These are phyloP conservation scores for Morella rubra DNA, from an alignment of 306 rosid genomes.

Conservation along the genomic window DNA sequence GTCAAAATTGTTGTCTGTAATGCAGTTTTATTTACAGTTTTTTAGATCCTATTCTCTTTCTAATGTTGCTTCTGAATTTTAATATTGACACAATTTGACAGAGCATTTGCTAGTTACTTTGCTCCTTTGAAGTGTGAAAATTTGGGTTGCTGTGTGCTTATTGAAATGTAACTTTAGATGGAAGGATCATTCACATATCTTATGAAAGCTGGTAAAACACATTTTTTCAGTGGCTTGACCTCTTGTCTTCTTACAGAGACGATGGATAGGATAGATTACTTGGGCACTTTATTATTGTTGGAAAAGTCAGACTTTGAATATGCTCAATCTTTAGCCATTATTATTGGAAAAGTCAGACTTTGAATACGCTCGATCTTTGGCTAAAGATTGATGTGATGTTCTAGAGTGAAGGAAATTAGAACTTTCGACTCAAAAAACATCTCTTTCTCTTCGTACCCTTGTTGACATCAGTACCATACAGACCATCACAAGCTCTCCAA, in stretches of 20 bases:
- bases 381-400: background rate
- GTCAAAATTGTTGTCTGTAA: slow-evolving; percentile 34
- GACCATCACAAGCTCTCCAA: background rate
- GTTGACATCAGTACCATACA: background rate
- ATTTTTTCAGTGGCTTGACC: background rate
- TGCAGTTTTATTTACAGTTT: background rate
- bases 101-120: background rate
- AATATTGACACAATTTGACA: background rate
- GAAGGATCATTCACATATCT: background rate
- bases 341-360: background rate
- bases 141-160: background rate
- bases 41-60: background rate
- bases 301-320: background rate
- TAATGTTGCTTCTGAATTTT: background rate
- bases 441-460: background rate
- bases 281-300: background rate
- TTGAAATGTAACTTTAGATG: slow-evolving; percentile 1
- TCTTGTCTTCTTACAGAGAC: background rate
- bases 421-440: background rate
- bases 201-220: background rate
- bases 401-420: background rate
- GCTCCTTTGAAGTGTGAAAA: background rate
- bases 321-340: background rate
- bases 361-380: background rate
- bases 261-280: background rate